Base-by-base conservation (phyloP, 1,284 basidiomycete genomes). In the Ustilago trichophora region DNA sequence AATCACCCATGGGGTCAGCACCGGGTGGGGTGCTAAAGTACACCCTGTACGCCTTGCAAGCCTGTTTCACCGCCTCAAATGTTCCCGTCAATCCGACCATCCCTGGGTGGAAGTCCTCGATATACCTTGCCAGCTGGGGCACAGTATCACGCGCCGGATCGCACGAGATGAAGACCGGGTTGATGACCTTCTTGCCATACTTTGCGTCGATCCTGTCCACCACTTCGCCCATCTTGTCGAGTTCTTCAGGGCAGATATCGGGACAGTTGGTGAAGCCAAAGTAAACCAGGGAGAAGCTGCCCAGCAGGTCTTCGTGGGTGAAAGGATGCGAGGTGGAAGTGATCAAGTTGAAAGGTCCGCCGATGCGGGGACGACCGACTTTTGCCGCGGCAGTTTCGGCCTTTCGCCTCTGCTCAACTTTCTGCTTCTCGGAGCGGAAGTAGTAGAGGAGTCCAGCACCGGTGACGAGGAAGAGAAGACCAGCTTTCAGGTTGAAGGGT, bases 201-300 rank as follows among this genome's bases (percentile, higher is more conserved):
- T 58, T 45, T 13, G 48, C 71, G 90, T 91, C 89, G 56, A 92
- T 85, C 40, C 85, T 83, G 35, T 90, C 85, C 27, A 98, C 86
- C n/a, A 94, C 89, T 1, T 84, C 85, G 18, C 90, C 88, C 86
- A 98, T 90, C 85, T 98, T 98, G 85, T 98, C 95, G 26, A 99
- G 86, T 83, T 98, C 95, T 65, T 96, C 92, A 2, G 95, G 95
- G 82, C 95, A 99, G 60, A 99, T 98, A 83, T 99, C 96, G 4
- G 95, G 96, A 79, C 69, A 92, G 88, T 33, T 89, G 87, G 75
- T 82, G 53, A 31, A 86, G 86, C 56, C 98, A 57, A 81, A 81
- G 84, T 98, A 98, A 52, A 98, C 89, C 67, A 98, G 84, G 32
- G 86, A 91, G 84, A 86, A 87, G 58, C 58, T 76, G 90, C 85